phyloP scores from a whole-genome alignment of 2,329 filamentous ascomycete genomes.

The Fusarium denticulatum region DNA sequence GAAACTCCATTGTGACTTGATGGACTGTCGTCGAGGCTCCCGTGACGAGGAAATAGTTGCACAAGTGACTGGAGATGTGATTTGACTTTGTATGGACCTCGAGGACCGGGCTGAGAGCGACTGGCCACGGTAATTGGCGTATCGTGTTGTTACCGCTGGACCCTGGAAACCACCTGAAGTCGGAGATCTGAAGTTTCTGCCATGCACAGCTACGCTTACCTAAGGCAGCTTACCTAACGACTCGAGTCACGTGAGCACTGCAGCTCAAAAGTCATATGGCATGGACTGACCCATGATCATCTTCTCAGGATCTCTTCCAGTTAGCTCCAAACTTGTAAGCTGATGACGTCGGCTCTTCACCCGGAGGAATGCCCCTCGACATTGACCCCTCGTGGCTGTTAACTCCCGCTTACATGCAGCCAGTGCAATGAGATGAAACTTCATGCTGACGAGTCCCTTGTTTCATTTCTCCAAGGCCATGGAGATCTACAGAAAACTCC shows the following conservation, averaged over 20 bases:
- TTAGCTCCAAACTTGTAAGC: conserved; percentile 12
- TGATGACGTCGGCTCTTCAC: conserved; percentile 35
- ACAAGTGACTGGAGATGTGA: not conserved
- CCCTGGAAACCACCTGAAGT: conserved; percentile 30
- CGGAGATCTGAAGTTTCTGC: conserved; percentile 43
- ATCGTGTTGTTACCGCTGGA: conserved; percentile 31
- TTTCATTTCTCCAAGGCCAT: conserved; percentile 36
- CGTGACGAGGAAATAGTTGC: not conserved
- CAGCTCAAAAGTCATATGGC: conserved; percentile 11
- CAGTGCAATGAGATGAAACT: conserved; percentile 20
- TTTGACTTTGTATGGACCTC: conserved; percentile 16
- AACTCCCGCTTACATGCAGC: conserved; percentile 6
- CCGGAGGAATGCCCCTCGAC: conserved; percentile 26
- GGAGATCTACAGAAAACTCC: conserved; percentile 33
- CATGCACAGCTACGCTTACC: conserved; percentile 20
- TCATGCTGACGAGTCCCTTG: conserved; percentile 41
- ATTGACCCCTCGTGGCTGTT: conserved; percentile 31
- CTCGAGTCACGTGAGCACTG: not conserved
- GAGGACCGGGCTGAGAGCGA: conserved; percentile 30
- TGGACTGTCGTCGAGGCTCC: conserved; percentile 9
- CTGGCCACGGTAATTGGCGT: conserved; percentile 40
- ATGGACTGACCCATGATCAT: not conserved
- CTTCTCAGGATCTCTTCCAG: not conserved
- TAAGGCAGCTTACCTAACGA: conserved; percentile 6
- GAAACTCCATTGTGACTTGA: conserved; percentile 48